A percentile compares a stretch with the other conserved stretches of the same genome.
phyloP scores from a whole-genome alignment of 371 early-diverging fungal species.

The Rhizopus arrhizus region DNA sequence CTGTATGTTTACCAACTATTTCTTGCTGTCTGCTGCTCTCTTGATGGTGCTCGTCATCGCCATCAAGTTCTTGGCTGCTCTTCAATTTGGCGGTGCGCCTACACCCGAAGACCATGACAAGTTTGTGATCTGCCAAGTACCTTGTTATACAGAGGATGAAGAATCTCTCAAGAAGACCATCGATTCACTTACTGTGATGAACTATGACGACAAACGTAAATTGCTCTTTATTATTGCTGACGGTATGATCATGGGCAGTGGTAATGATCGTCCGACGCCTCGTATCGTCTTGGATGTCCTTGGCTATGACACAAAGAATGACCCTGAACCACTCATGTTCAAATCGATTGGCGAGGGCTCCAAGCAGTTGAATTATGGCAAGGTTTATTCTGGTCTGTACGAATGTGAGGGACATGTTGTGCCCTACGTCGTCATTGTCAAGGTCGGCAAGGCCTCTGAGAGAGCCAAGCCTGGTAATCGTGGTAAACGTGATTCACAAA shows the following conservation, averaged over 20 bases:
- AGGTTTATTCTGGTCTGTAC: slow-evolving; percentile 97
- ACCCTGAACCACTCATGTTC: slow-evolving; percentile 92
- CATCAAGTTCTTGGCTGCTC: slow-evolving; percentile 90
- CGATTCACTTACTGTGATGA: slow-evolving; percentile 90
- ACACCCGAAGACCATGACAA: slow-evolving; percentile 85
- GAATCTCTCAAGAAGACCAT: slow-evolving; percentile 93
- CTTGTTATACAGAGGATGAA: slow-evolving; percentile 97
- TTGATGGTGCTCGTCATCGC: slow-evolving; percentile 84
- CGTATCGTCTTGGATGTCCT: slow-evolving; percentile 95
- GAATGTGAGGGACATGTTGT: slow-evolving; percentile 87
- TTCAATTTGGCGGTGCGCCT: slow-evolving; percentile 77
- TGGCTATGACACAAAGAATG: slow-evolving; percentile 84
- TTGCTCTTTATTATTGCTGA: slow-evolving; percentile 91
- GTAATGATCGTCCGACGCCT: slow-evolving; percentile 97
- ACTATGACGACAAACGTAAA: slow-evolving; percentile 95
- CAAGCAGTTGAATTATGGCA: slow-evolving; percentile 94
- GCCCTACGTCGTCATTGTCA: slow-evolving; percentile 94
- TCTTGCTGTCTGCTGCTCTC: slow-evolving; percentile 78
- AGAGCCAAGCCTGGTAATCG: slow-evolving; percentile 93
- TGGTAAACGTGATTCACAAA: slow-evolving; percentile 99
- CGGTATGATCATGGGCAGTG: slow-evolving; percentile 94
- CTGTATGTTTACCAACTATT: slow-evolving; percentile 89
- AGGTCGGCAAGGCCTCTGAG: slow-evolving; percentile 86
- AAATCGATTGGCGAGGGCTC: slow-evolving; percentile 90
- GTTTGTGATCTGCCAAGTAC: slow-evolving; percentile 88